Evolutionary conservation across 176 grass and related monocot genomes (phyloP), one percentile per base, ranked within the genome.

Genomic region (Lolium perenne): DNA sequence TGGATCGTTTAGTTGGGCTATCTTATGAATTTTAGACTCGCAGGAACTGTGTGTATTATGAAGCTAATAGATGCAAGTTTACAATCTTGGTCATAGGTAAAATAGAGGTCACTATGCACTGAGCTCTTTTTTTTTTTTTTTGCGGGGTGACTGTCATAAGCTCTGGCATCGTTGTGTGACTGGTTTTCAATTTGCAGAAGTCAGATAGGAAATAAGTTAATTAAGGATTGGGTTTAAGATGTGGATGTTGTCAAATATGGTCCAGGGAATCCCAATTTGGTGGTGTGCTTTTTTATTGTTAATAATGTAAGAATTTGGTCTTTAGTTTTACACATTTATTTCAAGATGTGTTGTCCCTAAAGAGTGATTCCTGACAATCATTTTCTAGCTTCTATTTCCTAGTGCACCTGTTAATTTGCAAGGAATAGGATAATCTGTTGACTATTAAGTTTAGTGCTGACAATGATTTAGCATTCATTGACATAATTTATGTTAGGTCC

Each of bases 1-100:
- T 43, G 6, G 16, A 43, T 22, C 5, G 5, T n/a, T 64, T n/a
- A 25, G 21, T 35, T 81, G 32, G 5, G 15, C 0, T 79, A 32
- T 61, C 32, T 46, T 74, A 12, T 83, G 35, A 35, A 69, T 48
- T 77, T 40, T 88, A n/a, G 46, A 77, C 9, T 7, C 8, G 60
- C 5, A 40, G 38, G 8, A 79, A 16, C 26, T 77, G 77, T n/a
- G 40, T 73, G 10, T 80, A 18, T 71, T 59, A 67, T 58, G 17
- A 15, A 81, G 46, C 63, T 83, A 35, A 2, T 35, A n/a, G 20
- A 73, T 14, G 15, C 59, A 15, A 15, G 25, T 84, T 79, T 78
- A 14, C 7, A 17, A 18, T 75, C 3, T 55, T 43, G 7, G 55
- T 32, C 38, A n/a, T 35, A 46, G 78, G 29, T 51, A 22, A 66